Base-by-base conservation (phyloP, 768 basidiomycete genomes). In the Suillus bovinus region DNA sequence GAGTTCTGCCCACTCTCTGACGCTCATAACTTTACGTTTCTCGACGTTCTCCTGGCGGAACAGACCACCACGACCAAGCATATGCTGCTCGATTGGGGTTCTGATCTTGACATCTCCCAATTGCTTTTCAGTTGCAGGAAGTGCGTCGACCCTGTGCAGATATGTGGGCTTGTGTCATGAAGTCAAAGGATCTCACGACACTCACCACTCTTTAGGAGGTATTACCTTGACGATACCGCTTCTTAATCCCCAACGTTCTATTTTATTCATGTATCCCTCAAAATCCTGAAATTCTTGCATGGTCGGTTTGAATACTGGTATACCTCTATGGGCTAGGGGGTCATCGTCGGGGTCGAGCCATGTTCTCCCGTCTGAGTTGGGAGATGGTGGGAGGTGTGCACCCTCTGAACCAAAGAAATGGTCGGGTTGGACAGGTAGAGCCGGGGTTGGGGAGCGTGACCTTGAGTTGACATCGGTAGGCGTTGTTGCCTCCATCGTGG, bases 191-290 rank as follows among this genome's bases (percentile, higher is more conserved):
- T 53, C 39, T 49, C 36, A 39, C 5, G 58, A 69, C 44, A 76
- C 90, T 71, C 61, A 93, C 96, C 96, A 99, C 81, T 96, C 92
- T 69, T 86, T 86, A 5, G 96, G 96, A 34, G 96, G 96, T 63
- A 99, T 90, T 65, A 99, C 86, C 77, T 99, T 99, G 64, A 96
- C 90, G 66, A 99, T 96, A 27, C 97, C 97, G 66, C 93, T 94
- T 61, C 81, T 81, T 71, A 81, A 84, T 1, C 97, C 97, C 93
- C 97, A 99, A 63, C 86, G 84, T 72, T 96, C 94, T 50, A 99
- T 83, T 63, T 77, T 85, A 65, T 85, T 88, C 84, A 97, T 89
- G 73, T 93, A 99, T 13, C 72, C 88, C 70, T 99, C 96, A 74
- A 98, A 99, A 76, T 95, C 92, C 64, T 80, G 73, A 68, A 97